Evolutionary conservation across 441 rosid genomes (phyloP).

Genomic region (Populus trichocarpa): DNA sequence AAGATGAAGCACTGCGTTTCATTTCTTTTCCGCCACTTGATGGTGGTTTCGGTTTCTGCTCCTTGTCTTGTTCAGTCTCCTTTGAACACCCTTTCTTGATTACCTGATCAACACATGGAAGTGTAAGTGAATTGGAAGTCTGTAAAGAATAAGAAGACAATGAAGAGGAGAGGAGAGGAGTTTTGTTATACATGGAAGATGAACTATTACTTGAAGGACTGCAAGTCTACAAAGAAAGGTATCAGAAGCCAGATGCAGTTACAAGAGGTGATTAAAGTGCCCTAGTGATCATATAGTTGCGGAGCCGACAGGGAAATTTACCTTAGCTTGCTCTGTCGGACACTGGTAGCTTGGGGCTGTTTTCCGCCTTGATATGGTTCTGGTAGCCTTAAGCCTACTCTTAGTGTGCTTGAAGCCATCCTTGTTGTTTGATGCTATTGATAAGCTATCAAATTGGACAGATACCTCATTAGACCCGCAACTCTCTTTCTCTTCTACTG

Average conservation of each 20-base stretch:
- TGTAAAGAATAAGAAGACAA: background rate
- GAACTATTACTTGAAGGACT: background rate
- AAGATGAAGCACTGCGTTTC: slow-evolving; percentile 12
- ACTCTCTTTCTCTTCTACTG: slow-evolving; percentile 72
- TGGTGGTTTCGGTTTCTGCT: slow-evolving; percentile 24
- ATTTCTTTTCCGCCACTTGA: slow-evolving; percentile 17
- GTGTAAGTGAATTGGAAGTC: background rate
- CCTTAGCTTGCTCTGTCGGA: slow-evolving; percentile 40
- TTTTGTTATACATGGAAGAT: background rate
- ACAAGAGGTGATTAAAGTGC: too few species aligned
- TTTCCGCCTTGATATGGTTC: slow-evolving; percentile 43
- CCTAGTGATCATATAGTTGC: too few species aligned
- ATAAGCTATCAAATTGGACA: slow-evolving; percentile 38
- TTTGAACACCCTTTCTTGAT: slow-evolving; percentile 34
- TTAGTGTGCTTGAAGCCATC: slow-evolving; percentile 24
- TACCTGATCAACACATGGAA: slow-evolving; percentile 22
- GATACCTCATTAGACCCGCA: slow-evolving; percentile 78
- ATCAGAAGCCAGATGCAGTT: too few species aligned
- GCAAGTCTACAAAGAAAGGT: too few species aligned
- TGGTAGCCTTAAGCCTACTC: slow-evolving; percentile 31
- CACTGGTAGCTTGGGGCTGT: slow-evolving; percentile 42
- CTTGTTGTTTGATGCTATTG: slow-evolving; percentile 23
- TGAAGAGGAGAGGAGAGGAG: background rate
- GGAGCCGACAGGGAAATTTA: slow-evolving; percentile 7
- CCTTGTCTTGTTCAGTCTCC: slow-evolving; percentile 32